Evolutionary conservation across 768 basidiomycete species (phyloP), one percentile per base, ranked within the genome.

Genomic region (Leccinum broughii): DNA sequence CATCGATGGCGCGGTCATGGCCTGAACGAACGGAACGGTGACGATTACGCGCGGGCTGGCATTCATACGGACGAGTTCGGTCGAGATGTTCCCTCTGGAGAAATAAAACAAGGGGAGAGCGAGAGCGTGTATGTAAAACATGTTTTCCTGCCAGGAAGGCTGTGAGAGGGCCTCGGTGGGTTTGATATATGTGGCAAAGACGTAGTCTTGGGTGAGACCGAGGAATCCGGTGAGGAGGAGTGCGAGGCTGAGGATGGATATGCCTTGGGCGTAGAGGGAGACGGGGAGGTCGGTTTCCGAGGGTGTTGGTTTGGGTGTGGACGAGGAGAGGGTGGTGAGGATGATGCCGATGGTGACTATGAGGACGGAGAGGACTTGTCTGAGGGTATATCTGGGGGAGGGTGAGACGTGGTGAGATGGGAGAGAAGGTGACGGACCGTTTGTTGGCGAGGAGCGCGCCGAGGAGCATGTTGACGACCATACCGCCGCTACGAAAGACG

Each of bases 41-140:
- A 67, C 35, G 67, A 55, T 35, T 41, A 69, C 28, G 51, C 4
- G 13, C 2, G 70, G 59, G 17, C 70, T 64, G 39, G 61, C 15
- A 35, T 14, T 48, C 56, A 67, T 46, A 0, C 61, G 58, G 1
- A 51, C 48, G 37, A 74, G 54, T 28, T 70, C 69, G 15, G 67
- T 58, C 8, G 66, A 48, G 58, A 93, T 77, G 67, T 83, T 83
- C 20, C 77, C 66, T 1, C 84, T 76, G 41, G 90, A 77, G 58
- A 84, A 83, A 60, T 81, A 61, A 76, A 94, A 93, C 79, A 93
- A 80, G 6, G 91, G 92, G 13, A 94, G 79, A 13, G 87, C 84
- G 56, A 93, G 83, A 67, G 88, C 85, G 73, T 94, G 92, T 22
- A 92, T 80, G 77, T 94, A 98, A 77, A 96, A 98, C 84, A 98